These are phyloP conservation scores for Lyophyllum decastes DNA, from an alignment of 768 basidiomycete species.

Conservation along the genomic window DNA sequence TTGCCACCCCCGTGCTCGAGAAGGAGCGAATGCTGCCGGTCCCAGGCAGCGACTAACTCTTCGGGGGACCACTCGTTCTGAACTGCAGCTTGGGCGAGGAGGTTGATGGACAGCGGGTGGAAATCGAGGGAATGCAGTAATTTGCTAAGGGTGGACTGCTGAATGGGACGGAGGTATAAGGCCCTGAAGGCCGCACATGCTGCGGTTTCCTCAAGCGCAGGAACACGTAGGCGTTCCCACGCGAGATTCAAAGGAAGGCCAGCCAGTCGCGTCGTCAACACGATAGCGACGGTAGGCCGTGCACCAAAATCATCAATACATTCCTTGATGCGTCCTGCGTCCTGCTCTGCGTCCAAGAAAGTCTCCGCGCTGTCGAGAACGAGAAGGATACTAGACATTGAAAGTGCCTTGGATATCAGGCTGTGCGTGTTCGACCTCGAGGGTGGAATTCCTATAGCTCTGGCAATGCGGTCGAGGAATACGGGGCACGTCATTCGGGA, in stretches of 20 bases:
- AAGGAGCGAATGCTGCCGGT: slow-evolving; percentile 7
- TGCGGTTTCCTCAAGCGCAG: slow-evolving; percentile 7
- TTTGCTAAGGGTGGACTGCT: background rate
- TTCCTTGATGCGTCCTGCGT: slow-evolving; percentile 5
- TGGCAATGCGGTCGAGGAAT: slow-evolving; percentile 7
- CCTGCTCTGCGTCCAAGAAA: slow-evolving; percentile 12
- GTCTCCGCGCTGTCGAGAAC: slow-evolving; percentile 18
- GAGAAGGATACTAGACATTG: background rate
- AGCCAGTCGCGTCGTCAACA: slow-evolving; percentile 8
- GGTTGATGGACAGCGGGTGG: slow-evolving; percentile 17
- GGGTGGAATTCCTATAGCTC: background rate
- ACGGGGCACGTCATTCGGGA: slow-evolving; percentile 5
- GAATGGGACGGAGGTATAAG: slow-evolving; percentile 2
- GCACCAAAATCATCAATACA: slow-evolving; percentile 13
- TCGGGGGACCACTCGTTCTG: slow-evolving; percentile 12
- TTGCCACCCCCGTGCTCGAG: slow-evolving; percentile 10
- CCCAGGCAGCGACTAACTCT: slow-evolving; percentile 11
- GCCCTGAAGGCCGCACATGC: slow-evolving; percentile 5
- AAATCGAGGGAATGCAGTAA: slow-evolving; percentile 11
- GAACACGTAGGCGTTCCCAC: slow-evolving; percentile 9
- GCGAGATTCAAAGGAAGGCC: slow-evolving; percentile 5
- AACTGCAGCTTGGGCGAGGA: slow-evolving; percentile 16
- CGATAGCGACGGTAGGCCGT: slow-evolving; percentile 6
- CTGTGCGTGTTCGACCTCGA: background rate
- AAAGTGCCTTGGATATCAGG: background rate